phyloP scores from a whole-genome alignment of 2,329 filamentous ascomycete genomes.

The Hysterium pulicare region DNA sequence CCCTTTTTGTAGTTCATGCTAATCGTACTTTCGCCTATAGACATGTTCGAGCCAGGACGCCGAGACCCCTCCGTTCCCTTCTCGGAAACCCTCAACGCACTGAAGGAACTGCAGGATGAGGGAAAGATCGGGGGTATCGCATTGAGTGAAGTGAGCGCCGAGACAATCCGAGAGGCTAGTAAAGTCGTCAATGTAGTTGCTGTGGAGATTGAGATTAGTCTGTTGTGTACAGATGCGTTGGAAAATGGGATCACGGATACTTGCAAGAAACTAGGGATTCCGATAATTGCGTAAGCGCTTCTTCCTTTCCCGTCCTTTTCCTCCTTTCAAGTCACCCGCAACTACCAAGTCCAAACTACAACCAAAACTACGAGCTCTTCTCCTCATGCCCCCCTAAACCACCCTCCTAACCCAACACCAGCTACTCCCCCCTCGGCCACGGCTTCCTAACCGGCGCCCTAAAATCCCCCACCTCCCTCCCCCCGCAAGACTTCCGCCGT shows the following conservation, averaged over 20 bases:
- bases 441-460: conserved; percentile 45
- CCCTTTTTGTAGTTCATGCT: too few species aligned
- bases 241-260: conserved; percentile 52
- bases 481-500: conserved; percentile 45
- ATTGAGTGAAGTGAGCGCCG: conserved; percentile 38
- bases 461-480: conserved; percentile 51
- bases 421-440: conserved; percentile 64
- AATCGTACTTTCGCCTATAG: too few species aligned
- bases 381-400: conserved; percentile 37
- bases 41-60: conserved; percentile 38
- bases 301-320: not conserved
- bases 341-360: not conserved
- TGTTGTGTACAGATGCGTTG: conserved; percentile 52
- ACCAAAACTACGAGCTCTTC: not conserved
- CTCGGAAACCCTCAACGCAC: conserved; percentile 35
- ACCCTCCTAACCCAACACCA: too few species aligned
- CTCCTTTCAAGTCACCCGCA: too few species aligned
- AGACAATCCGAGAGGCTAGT: conserved; percentile 42
- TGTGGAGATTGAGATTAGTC: conserved; percentile 56
- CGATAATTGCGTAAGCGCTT: conserved; percentile 46
- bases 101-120: conserved; percentile 16
- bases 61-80: conserved; percentile 38
- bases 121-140: conserved; percentile 38
- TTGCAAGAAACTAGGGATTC: conserved; percentile 60
- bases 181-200: conserved; percentile 51